Evolutionary conservation across 1,284 basidiomycete genomes (phyloP), one percentile per base, ranked within the genome.

Genomic region (Violaceomyces palustris): DNA sequence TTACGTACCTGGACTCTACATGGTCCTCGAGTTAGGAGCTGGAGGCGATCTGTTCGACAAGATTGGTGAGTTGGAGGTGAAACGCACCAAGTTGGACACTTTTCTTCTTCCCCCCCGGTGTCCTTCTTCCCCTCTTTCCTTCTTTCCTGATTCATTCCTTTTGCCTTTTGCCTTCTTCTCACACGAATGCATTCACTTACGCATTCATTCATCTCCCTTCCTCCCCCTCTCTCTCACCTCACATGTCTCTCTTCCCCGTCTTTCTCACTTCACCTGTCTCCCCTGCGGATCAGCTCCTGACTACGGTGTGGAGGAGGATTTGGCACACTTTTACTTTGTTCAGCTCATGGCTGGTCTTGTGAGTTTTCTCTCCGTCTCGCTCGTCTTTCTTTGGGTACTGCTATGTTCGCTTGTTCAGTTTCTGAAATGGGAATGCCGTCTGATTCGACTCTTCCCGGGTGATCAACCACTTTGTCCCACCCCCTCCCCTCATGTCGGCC

Each of bases 31-130:
- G 74, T 78, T 93, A 30, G 93, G 92, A 0, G 84, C 84, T 1
- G 92, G 91, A 33, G 93, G 94, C 0, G 93, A 98, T 74, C 75
- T 98, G 30, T 98, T 98, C 72, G 94, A 98, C 76, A 97, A 97
- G 78, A 97, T 98, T 50, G 87, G 91, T 91, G 66, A 52, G 77
- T 37, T 6, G n/a, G 60, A 30, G 4, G 78, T 64, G 18, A 5
- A 34, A n/a, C n/a, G n/a, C n/a, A n/a, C n/a, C n/a, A n/a, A n/a
- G n/a, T n/a, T n/a, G n/a, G n/a, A n/a, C n/a, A n/a, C n/a, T n/a
- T n/a, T n/a, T n/a, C n/a, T n/a, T n/a, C n/a, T n/a, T n/a, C n/a
- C n/a, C n/a, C n/a, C 23, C 4, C 1, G 21, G 18, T 36, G 32
- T 8, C 23, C 3, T n/a, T n/a, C n/a, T n/a, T n/a, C n/a, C 10